A percentile compares a stretch with the other conserved stretches of the same genome.
Conservation (phyloP, 2,329 filamentous ascomycete genomes). For the Pseudocercospora musae region DNA sequence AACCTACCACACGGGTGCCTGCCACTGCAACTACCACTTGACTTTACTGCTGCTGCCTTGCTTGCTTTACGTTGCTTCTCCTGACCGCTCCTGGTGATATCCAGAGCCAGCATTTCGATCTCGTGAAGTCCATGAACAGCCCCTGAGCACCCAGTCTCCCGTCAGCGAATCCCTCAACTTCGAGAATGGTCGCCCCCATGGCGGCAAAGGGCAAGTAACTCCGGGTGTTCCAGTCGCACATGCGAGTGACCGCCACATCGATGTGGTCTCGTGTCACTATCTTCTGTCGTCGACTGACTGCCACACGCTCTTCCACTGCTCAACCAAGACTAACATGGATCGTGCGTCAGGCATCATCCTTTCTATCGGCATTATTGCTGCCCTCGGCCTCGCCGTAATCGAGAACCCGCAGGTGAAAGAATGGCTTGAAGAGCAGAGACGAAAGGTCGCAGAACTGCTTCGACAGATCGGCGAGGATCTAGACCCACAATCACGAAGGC, state of each 20-base stretch:
- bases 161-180: not conserved
- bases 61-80: not conserved
- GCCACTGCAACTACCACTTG: not conserved
- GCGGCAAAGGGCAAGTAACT: slow-evolving; percentile 16
- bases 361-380: slow-evolving; percentile 59
- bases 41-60: slow-evolving; percentile 2
- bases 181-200: slow-evolving; percentile 9
- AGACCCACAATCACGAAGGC: slow-evolving; percentile 43
- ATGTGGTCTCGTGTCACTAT: slow-evolving; percentile 7
- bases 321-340: slow-evolving; percentile 15
- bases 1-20: not conserved
- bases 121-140: not conserved
- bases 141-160: not conserved
- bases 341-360: slow-evolving; percentile 56
- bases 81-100: not conserved
- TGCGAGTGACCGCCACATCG: slow-evolving; percentile 10
- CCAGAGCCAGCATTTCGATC: not conserved
- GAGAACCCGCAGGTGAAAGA: slow-evolving; percentile 61
- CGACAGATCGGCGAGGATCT: slow-evolving; percentile 60
- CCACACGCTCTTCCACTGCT: not conserved
- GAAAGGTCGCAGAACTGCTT: slow-evolving; percentile 58
- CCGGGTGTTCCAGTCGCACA: not conserved
- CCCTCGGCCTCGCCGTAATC: slow-evolving; percentile 61
- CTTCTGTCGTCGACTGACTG: not conserved
- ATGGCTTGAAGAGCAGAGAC: slow-evolving; percentile 61